Evolutionary conservation across 169 alveolate genomes (phyloP).

Genomic region (Cryptosporidium felis): DNA sequence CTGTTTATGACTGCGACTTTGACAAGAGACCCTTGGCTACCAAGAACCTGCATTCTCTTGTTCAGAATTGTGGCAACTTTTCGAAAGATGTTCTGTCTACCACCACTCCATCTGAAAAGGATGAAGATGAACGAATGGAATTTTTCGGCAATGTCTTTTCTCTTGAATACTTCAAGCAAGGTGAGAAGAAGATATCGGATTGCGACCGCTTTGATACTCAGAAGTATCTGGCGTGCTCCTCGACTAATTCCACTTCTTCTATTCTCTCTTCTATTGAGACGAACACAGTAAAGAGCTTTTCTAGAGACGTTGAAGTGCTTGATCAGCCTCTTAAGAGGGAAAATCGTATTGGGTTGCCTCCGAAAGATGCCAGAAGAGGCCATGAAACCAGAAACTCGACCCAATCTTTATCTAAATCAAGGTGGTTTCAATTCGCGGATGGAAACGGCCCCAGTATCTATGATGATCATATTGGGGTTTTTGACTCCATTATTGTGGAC

Average conservation of each 20-base stretch:
- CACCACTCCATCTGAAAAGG: constrained; percentile 23
- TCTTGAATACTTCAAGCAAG: background rate
- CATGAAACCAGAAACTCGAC: too few species aligned
- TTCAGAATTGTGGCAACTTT: background rate
- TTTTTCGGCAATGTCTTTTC: background rate
- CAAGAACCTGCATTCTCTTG: too few species aligned
- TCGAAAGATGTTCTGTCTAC: constrained; percentile 3
- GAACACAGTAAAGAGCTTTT: too few species aligned
- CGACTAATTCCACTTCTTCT: constrained; percentile 1
- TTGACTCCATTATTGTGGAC: background rate
- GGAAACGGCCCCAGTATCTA: too few species aligned
- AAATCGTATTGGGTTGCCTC: too few species aligned
- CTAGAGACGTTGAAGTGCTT: too few species aligned
- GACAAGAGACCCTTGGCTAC: too few species aligned
- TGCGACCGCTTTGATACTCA: background rate
- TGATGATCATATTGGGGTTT: too few species aligned
- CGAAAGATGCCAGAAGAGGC: too few species aligned
- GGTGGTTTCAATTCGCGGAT: too few species aligned
- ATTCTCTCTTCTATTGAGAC: background rate
- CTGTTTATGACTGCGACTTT: background rate
- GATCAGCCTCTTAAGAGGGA: too few species aligned
- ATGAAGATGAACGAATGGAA: background rate
- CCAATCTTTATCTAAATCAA: too few species aligned
- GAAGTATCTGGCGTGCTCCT: background rate
- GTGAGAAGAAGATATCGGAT: background rate